phyloP scores from a whole-genome alignment of 352 stramenopile species.

The Peronospora belbahrii region DNA sequence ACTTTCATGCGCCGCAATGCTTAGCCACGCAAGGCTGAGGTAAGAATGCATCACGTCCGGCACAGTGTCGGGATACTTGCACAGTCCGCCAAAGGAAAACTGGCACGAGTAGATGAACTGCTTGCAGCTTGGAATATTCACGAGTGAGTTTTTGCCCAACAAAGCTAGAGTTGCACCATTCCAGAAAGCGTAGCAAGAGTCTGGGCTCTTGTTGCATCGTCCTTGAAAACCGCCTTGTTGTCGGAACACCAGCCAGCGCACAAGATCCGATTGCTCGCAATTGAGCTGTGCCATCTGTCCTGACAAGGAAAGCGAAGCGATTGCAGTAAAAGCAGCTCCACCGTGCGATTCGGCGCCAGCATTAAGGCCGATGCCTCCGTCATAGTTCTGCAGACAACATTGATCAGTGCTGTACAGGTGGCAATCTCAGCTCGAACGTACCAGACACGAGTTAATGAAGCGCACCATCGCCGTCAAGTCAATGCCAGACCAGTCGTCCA shows the following conservation, averaged over 20 bases:
- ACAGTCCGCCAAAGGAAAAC: constrained; percentile 76
- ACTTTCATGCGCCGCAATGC: constrained; percentile 49
- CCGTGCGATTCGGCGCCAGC: constrained; percentile 63
- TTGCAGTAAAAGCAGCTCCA: constrained; percentile 62
- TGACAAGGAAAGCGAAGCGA: constrained; percentile 63
- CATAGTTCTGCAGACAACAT: constrained; percentile 46
- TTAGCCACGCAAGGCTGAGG: constrained; percentile 86
- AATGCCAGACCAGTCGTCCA: constrained; percentile 81
- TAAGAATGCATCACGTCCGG: constrained; percentile 91
- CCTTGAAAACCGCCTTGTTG: constrained; percentile 85
- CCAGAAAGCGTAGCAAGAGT: constrained; percentile 91
- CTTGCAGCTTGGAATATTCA: constrained; percentile 60
- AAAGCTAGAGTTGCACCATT: constrained; percentile 83
- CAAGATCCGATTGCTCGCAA: constrained; percentile 50
- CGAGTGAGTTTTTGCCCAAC: constrained; percentile 67
- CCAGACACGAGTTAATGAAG: constrained; percentile 77
- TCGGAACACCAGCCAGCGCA: constrained; percentile 80
- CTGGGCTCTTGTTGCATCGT: constrained; percentile 84
- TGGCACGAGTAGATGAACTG: constrained; percentile 83
- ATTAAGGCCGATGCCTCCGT: constrained; percentile 72
- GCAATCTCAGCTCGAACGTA: constrained; percentile 20
- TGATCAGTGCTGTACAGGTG: constrained; percentile 2
- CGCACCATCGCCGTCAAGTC: constrained; percentile 55
- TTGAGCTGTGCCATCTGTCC: constrained; percentile 63
- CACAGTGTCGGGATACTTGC: constrained; percentile 63